These are phyloP conservation scores for Protostelium mycophagum DNA, from an alignment of 78 protist species.

Conservation along the genomic window DNA sequence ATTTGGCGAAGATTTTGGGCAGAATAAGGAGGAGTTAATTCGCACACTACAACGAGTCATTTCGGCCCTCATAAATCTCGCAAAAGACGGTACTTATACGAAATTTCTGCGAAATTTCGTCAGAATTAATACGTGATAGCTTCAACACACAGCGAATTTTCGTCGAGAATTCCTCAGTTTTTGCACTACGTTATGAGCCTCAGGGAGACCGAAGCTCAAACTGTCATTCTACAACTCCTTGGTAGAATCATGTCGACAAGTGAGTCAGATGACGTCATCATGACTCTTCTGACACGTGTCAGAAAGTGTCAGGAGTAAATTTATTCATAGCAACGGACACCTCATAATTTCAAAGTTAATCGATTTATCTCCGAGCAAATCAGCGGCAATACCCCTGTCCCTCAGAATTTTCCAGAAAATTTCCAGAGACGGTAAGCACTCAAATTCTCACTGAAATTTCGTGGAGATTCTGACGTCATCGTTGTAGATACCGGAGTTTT, in stretches of 20 bases:
- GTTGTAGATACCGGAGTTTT: neutral
- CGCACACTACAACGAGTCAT: neutral
- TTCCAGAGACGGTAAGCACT: neutral
- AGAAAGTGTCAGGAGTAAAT: neutral
- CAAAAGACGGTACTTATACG: neutral
- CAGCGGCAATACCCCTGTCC: neutral
- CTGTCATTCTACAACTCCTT: neutral
- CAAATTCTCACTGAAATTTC: no score
- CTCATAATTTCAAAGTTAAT: neutral
- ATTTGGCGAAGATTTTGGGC: neutral
- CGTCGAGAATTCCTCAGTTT: neutral
- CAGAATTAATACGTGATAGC: neutral
- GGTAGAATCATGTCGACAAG: neutral
- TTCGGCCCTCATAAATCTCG: neutral
- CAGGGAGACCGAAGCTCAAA: neutral
- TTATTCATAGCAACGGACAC: neutral
- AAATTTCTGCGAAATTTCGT: no score
- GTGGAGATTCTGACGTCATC: neutral
- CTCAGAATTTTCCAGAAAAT: neutral
- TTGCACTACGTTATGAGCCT: neutral
- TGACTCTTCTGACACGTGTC: neutral
- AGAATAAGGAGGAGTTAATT: neutral
- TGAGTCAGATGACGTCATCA: neutral
- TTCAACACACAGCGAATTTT: neutral
- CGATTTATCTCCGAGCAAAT: neutral